Conservation (phyloP, 1,139 yeast genomes). For the Yamadazyma trypodendri region DNA sequence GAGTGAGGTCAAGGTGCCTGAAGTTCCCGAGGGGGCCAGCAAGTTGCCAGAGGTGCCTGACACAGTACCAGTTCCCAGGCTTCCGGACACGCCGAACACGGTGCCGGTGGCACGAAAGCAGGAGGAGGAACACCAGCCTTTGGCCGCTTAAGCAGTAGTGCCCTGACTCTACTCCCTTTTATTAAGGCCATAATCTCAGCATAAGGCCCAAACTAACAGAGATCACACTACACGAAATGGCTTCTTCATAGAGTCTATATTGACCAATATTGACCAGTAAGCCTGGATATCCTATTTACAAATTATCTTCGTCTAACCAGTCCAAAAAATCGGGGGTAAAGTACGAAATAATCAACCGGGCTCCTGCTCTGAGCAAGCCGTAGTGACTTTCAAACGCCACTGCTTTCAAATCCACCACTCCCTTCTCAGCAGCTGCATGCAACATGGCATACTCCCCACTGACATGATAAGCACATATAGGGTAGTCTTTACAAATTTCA, state of each 20-base stretch:
- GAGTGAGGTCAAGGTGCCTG: slow-evolving; percentile 10
- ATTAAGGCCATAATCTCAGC: no score
- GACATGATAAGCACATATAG: slow-evolving; percentile 94
- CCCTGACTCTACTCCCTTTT: no score
- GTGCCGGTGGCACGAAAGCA: slow-evolving; percentile 8
- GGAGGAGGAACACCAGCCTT: background rate
- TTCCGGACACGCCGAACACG: background rate
- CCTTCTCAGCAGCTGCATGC: slow-evolving; percentile 98
- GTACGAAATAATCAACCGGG: slow-evolving; percentile 84
- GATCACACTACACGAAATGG: no score
- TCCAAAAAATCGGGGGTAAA: slow-evolving; percentile 95
- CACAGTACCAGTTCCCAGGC: background rate
- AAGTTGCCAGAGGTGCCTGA: slow-evolving; percentile 27
- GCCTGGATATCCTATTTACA: no score
- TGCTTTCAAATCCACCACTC: slow-evolving; percentile 80
- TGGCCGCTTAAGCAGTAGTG: background rate
- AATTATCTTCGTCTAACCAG: slow-evolving; percentile 69
- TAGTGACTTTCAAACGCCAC: slow-evolving; percentile 92
- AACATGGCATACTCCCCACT: slow-evolving; percentile 98
- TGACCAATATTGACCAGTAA: no score
- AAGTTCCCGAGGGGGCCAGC: no score
- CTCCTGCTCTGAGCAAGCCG: slow-evolving; percentile 95
- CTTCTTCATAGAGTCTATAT: no score
- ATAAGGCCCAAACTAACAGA: no score
- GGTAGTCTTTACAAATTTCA: slow-evolving; percentile 76